A percentile compares a stretch with the other conserved stretches of the same genome.
phyloP scores from a whole-genome alignment of 169 alveolate species.

The Plasmodium yoelii region DNA sequence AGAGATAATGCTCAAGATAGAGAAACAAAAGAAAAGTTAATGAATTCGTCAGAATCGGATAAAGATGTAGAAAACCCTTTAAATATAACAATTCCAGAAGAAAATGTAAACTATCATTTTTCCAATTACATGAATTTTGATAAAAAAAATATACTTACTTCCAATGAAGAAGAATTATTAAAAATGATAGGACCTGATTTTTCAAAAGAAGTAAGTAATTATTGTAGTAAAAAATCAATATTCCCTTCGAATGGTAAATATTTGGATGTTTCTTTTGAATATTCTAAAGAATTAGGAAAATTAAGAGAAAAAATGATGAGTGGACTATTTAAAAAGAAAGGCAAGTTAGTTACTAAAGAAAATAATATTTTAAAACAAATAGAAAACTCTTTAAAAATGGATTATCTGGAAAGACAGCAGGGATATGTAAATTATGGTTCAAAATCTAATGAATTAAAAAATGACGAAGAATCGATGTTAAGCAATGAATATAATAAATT shows the following conservation, averaged over 20 bases:
- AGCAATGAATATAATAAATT: constrained; percentile 34
- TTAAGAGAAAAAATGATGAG: constrained; percentile 26
- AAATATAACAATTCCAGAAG: not conserved
- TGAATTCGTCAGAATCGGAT: constrained; percentile 9
- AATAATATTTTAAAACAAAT: constrained; percentile 23
- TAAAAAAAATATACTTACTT: constrained; percentile 6
- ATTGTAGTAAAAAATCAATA: constrained; percentile 20
- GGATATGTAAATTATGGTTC: constrained; percentile 12
- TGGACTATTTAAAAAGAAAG: not conserved
- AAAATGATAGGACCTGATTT: constrained; percentile 71
- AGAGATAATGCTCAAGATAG: constrained; percentile 69
- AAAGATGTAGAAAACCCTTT: constrained; percentile 8
- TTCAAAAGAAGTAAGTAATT: constrained; percentile 32
- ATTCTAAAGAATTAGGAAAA: constrained; percentile 56
- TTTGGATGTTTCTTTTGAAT: constrained; percentile 42
- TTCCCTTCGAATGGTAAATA: constrained; percentile 15
- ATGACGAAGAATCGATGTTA: constrained; percentile 24
- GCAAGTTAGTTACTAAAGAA: constrained; percentile 2
- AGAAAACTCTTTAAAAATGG: constrained; percentile 19
- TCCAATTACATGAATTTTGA: constrained; percentile 63
- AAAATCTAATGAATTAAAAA: constrained; percentile 18
- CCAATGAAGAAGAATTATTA: constrained; percentile 45
- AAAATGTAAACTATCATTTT: constrained; percentile 38
- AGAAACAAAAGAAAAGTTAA: constrained; percentile 32
- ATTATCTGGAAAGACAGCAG: not conserved